Base-by-base conservation (phyloP, 225 moss, liverwort and hornwort species). In the Ulota crispa region DNA sequence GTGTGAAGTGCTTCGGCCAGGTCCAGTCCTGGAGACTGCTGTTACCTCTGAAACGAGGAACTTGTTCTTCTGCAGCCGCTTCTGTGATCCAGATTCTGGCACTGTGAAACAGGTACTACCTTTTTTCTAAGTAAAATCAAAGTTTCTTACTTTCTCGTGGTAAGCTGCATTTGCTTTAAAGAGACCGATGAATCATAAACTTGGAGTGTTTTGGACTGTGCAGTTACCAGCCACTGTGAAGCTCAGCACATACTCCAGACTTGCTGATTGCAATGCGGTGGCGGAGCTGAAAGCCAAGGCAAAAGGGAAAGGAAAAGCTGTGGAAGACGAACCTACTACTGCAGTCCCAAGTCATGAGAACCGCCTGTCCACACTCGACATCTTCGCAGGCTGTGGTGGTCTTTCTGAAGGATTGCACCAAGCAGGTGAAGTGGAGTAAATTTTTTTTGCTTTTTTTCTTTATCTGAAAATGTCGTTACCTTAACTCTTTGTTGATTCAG, bases 381-480 rank as follows among this genome's bases (percentile, higher is more conserved):
- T 99, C n/a, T 99, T 99, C 78, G 95, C 98, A 64, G 95, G 98
- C 70, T 99, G 98, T 77, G 95, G 98, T 77, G 98, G 98, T 63
- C 94, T 99, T 32, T 93, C 94, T 56, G 98, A 96, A 81, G 98
- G 98, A 65, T 86, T 99, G 74, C 93, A 85, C 66, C 95, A 96
- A 86, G 92, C 98, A 90, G 98, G 98, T 89, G 75, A 68, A 24
- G 5, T 78, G 8, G 56, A 24, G 9, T 77, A 3, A 32, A 53
- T 26, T 50, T 8, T 43, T 54, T 12, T 9, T 30, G 55, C 10
- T 37, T 21, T 50, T 11, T 34, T 30, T 16, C 10, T 30, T 62
- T 10, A 52, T 14, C 32, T 23, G 2, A 70, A 19, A n/a, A 82
- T 60, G 72, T 24, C 30, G 0, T 24, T 19, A 21, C 34, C 50